Base-by-base conservation (phyloP, 2,329 filamentous ascomycete genomes). In the Pyricularia pennisetigena region DNA sequence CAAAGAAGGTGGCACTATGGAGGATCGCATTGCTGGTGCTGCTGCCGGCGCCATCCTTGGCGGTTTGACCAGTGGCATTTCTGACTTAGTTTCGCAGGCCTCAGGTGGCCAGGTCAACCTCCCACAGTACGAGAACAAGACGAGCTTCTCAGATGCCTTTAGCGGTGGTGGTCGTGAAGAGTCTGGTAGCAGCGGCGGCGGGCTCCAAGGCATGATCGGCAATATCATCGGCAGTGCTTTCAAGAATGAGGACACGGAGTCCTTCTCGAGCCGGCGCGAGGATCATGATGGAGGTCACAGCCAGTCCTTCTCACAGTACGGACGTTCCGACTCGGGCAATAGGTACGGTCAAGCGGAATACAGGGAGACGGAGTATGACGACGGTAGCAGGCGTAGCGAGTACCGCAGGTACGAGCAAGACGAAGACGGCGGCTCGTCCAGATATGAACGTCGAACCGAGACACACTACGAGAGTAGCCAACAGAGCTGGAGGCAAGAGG, bases 151-250 rank as follows among this genome's bases (percentile, higher is more conserved):
- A 3, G 54, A 71, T 66, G 71, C 70, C 24, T 69, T 71, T 41
- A 68, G 32, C n/a, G 71, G 35, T 68, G 68, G 68, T 75, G 71
- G 77, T 78, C 69, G 80, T 81, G 83, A 84, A 69, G 83, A 88
- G 72, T 86, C 85, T 64, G 61, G 64, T 14, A 83, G 86, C 65
- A 86, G 87, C 63, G 88, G 88, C 65, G 87, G 89, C 66, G 86
- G 86, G 12, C 76, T 93, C 1, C 90, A 90, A 32, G 88, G 89
- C 28, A 79, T 97, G 62, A 82, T 97, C 14, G 89, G 88, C 68
- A 87, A 86, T 57, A 79, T 94, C 20, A 83, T 96, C 6, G 74
- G 74, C 26, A 71, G 72, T n/a, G 73, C 71, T 28, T 73, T 74
- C 70, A 72, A 72, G 49, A 67, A 81, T 49, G 79, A 85, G 41